phyloP scores from a whole-genome alignment of 352 stramenopile species.

The Phytophthora crassamura region DNA sequence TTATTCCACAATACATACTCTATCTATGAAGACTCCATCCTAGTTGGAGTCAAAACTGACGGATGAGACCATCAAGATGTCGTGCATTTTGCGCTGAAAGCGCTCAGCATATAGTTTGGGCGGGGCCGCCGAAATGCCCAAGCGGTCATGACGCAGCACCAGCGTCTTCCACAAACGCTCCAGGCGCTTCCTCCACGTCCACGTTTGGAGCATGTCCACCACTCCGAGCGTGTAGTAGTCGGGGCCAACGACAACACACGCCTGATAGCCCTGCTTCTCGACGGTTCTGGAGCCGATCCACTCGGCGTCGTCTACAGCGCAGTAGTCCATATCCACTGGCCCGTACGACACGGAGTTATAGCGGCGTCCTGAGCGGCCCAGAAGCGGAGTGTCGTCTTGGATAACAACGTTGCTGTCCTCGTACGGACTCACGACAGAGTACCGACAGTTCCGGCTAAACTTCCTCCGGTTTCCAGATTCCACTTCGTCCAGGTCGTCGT shows the following conservation, averaged over 20 bases:
- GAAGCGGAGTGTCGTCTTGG: constrained; percentile 55
- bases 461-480: constrained; percentile 56
- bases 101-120: constrained; percentile 76
- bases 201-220: constrained; percentile 92
- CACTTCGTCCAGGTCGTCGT: constrained; percentile 66
- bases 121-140: constrained; percentile 84
- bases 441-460: constrained; percentile 76
- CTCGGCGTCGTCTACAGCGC: constrained; percentile 36
- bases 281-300: constrained; percentile 70
- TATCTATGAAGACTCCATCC: constrained; percentile 27
- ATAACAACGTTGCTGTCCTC: constrained; percentile 47
- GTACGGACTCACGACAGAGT: constrained; percentile 63
- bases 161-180: constrained; percentile 89
- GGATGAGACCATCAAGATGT: constrained; percentile 84
- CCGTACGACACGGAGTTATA: constrained; percentile 65
- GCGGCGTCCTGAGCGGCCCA: constrained; percentile 32
- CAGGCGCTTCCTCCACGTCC: constrained; percentile 83
- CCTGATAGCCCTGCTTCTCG: constrained; percentile 75
- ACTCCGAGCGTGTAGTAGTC: constrained; percentile 91
- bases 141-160: constrained; percentile 65
- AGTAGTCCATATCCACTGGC: constrained; percentile 24
- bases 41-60: constrained; percentile 54
- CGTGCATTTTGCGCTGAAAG: constrained; percentile 86
- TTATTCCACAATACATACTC: constrained; percentile 37
- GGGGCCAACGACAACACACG: constrained; percentile 77